Evolutionary conservation across 805 yeast genomes (phyloP), one percentile per base, ranked within the genome.

Genomic region (Zygosaccharomyces lentus): DNA sequence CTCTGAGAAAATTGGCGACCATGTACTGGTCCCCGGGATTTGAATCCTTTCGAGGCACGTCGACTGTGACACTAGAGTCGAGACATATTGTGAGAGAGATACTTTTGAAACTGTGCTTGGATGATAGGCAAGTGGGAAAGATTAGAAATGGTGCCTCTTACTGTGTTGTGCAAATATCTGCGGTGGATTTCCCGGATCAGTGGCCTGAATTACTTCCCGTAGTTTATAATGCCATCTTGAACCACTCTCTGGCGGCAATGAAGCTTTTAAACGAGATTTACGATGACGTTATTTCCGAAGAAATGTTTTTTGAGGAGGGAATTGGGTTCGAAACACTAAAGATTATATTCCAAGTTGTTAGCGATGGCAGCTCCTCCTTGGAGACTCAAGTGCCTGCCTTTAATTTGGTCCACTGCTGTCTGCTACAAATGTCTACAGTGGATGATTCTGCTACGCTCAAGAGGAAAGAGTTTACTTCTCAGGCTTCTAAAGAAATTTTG

Each of bases 121-220:
- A 78, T 15, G 71, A 70, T 6, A 64, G 72, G 2, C 66, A 71
- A 1, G 75, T 76, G 50, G 70, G 84, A 8, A 86, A 83, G 55
- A 69, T 90, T 12, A 72, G 87, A 48, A 75, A 74, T 25, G 75
- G 85, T 41, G 77, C 85, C 1, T 80, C 90, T 1, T 82, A 87
- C 52, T 82, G 86, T 12, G 77, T 89, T 13, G 85, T 85, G 4
- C 95, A 86, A 57, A 86, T 91, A 12, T 88, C 96, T 0, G 84
- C 85, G 2, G 85, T 82, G 1, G 99, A 91, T 59, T 91, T 78
- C 58, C 99, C 99, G 0, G 98, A 93, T 59, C 95, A 88, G 61
- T 91, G 98, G 98, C 96, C 97, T 0, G 75, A 72, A 17, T 68
- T 90, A 38, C 60, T 86, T 46, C 58, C 65, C 27, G 63, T 63